Evolutionary conservation across 2,329 filamentous ascomycete species (phyloP), one percentile per base, ranked within the genome.

Genomic region (Beauveria scarabaeidicola): DNA sequence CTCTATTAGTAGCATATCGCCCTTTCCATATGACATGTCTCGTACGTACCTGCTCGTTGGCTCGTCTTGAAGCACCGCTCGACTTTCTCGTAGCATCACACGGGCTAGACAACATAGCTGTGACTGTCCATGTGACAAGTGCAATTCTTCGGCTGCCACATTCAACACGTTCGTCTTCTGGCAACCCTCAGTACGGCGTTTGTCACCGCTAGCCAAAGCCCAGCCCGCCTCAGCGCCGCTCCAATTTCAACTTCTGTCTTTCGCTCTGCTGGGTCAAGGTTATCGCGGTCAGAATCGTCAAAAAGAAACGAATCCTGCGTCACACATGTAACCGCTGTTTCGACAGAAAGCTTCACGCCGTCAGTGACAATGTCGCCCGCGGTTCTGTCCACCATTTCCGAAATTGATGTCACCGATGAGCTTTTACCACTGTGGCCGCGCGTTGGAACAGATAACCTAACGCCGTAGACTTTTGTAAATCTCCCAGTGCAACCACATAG

Each of bases 301-400:
- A 59, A 59, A 11, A 59, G 19, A 32, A 59, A 59, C 3, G 48
- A 25, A 21, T 59, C 48, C 19, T 59, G 48, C 21, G 57, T 59
- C 6, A 59, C 44, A 19, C 48, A 52, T 8, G 38, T 36, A 15
- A 59, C 44, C 5, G 38, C 40, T 17, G 48, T 52, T 17, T 53
- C 57, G 17, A 25, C 8, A 59, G 47, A 17, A 27, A 59, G 41
- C 40, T 59, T 48, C 15, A 52, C 47, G 3, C 48, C 56, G 23
- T 59, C 56, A 23, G 52, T 36, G 23, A 51, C 27, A 27, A 59
- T 59, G 9, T 38, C 38, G 25, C 56, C 56, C 11, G 46, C 46
- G 11, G 47, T 52, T n/a, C 46, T 27, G 29, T 52, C 55, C 46
- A 52, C 23, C 55, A 58, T 41, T 7, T 47, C 56, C 48, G 52